phyloP scores from a whole-genome alignment of 73 alveolate species.

The Blepharisma japonicum region DNA sequence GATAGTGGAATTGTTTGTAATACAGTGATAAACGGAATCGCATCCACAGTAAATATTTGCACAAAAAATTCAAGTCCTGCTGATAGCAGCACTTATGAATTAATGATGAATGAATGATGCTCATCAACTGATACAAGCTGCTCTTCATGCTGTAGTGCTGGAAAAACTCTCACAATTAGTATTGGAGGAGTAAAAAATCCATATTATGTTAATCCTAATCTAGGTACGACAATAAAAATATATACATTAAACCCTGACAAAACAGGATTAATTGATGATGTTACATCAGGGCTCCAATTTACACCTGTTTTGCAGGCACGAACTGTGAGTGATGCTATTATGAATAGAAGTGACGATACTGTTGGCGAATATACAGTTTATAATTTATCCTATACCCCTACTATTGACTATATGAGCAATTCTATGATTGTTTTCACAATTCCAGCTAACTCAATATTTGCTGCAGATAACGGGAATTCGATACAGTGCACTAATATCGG shows the following conservation, averaged over 20 bases:
- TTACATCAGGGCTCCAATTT: conserved; percentile 5
- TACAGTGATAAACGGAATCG: too few relatives aligned
- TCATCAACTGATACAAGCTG: conserved; percentile 26
- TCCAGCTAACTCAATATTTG: not conserved
- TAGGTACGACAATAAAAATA: not conserved
- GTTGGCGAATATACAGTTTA: not conserved
- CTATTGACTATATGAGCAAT: not conserved
- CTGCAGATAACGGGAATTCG: not conserved
- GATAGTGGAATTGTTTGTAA: not conserved
- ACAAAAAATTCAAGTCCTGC: not conserved
- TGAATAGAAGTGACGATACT: not conserved
- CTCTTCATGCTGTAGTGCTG: not conserved
- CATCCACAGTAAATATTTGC: not conserved
- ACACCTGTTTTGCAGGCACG: not conserved
- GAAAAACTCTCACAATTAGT: not conserved
- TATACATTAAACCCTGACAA: not conserved
- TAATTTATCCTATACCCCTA: not conserved
- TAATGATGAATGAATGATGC: conserved; percentile 9
- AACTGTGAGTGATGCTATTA: not conserved
- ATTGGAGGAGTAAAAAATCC: not conserved
- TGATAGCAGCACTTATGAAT: not conserved
- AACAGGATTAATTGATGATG: conserved; percentile 1
- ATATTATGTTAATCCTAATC: not conserved
- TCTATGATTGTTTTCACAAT: not conserved
- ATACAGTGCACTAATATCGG: too few relatives aligned